Base-by-base conservation (phyloP, 371 early-diverging fungal species). In the Rhizopus stolonifer region DNA sequence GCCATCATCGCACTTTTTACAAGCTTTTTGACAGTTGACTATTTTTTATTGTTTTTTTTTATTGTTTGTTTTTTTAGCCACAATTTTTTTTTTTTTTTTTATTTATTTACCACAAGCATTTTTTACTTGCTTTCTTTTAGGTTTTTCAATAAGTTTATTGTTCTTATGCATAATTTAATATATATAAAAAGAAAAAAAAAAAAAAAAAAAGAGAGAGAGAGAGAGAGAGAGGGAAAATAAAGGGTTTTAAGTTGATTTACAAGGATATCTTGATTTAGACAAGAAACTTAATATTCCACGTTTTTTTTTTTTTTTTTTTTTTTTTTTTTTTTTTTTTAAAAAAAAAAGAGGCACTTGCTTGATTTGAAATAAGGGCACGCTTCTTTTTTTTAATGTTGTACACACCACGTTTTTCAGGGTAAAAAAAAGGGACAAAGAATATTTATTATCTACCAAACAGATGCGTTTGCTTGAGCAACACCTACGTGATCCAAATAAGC, bases 1-100 rank as follows among this genome's bases (percentile, higher is more conserved):
- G 8, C 79, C 82, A 43, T 92, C 86, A 58, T 93, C 94, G 61
- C 95, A 95, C 66, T 92, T 94, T 67, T 95, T 95, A 70, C 95
- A 95, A 0, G 94, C 92, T 55, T 87, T 87, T 72, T 93, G 90
- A 57, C 95, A 95, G 56, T 93, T 92, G 54, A 87, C 89, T 81
- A 64, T 17, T 13, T 42, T 18, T n/a, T 23, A 18, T 25, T 7
- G 17, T 15, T 21, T 34, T 39, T 19, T n/a, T 18, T 19, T n/a
- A 22, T 34, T 25, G 1, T 15, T 25, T 17, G 10, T 8, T 23
- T n/a, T 9, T 23, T 23, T 33, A 17, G n/a, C n/a, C n/a, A n/a
- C 18, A 5, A 18, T 24, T 26, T 24, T 34, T 14, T n/a, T 13
- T 40, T 18, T 23, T 34, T 18, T 18, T 22, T 18, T 11, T 4